Conservation (phyloP, 2,329 filamentous ascomycete species). For the Neopestalotiopsis clavispora region DNA sequence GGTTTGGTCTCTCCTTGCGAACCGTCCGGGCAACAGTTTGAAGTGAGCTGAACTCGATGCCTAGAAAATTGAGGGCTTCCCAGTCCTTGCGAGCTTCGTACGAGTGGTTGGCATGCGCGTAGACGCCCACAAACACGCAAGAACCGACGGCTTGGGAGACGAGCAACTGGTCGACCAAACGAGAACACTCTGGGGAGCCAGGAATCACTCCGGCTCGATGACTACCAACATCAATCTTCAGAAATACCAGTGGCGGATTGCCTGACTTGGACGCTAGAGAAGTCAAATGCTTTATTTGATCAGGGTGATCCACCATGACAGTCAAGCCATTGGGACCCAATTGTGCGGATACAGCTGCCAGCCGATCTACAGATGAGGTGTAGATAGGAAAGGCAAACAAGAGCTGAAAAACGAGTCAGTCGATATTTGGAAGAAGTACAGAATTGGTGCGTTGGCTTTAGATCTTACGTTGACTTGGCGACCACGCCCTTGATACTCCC, state of each 20-base stretch:
- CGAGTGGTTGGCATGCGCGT: slow-evolving; percentile 75
- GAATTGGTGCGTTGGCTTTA: background rate
- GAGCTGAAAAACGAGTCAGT: slow-evolving; percentile 45
- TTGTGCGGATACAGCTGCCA: slow-evolving; percentile 58
- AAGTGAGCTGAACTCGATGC: slow-evolving; percentile 62
- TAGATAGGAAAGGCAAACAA: slow-evolving; percentile 76
- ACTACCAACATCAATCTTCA: slow-evolving; percentile 79
- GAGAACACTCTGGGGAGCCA: slow-evolving; percentile 47
- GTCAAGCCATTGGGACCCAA: slow-evolving; percentile 63
- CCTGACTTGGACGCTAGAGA: slow-evolving; percentile 46
- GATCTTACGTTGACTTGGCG: slow-evolving; percentile 60
- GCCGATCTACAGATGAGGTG: slow-evolving; percentile 62
- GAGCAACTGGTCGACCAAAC: slow-evolving; percentile 52
- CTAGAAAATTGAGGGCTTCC: slow-evolving; percentile 62
- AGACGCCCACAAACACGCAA: slow-evolving; percentile 65
- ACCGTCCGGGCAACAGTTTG: slow-evolving; percentile 48
- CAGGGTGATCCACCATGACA: slow-evolving; percentile 72
- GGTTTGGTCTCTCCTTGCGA: slow-evolving; percentile 34
- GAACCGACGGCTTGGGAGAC: slow-evolving; percentile 42
- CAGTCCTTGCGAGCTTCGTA: slow-evolving; percentile 63
- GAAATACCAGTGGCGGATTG: slow-evolving; percentile 60
- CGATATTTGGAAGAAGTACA: slow-evolving; percentile 21
- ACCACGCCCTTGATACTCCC: slow-evolving; percentile 58
- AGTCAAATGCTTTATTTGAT: slow-evolving; percentile 59
- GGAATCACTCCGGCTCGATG: slow-evolving; percentile 71